phyloP scores from a whole-genome alignment of 148 eudicot species.

The Fagopyrum esculentum region DNA sequence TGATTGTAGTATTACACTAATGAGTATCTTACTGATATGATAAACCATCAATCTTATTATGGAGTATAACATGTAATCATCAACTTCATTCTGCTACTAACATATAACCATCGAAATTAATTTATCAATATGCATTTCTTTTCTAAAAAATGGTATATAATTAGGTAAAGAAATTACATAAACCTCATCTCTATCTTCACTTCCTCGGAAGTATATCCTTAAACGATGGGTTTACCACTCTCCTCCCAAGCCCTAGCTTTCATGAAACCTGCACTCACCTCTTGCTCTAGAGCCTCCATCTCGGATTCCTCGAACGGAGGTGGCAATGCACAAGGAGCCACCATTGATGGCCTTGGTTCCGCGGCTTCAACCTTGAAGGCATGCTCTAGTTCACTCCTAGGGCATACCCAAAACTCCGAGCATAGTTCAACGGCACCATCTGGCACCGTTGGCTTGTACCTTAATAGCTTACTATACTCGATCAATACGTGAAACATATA shows the following conservation, averaged over 20 bases:
- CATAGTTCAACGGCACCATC: conserved; percentile 43
- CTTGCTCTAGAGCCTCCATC: conserved; percentile 18
- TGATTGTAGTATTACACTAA: no score
- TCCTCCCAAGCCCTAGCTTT: conserved; percentile 39
- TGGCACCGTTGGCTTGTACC: conserved; percentile 43
- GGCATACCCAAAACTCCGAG: conserved; percentile 41
- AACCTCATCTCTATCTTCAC: no score
- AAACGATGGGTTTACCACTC: neutral
- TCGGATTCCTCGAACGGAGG: conserved; percentile 25
- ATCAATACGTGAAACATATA: conserved; percentile 55
- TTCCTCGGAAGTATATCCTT: no score
- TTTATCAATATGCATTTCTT: no score
- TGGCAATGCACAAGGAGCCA: conserved; percentile 43
- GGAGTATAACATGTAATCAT: no score
- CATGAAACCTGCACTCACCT: conserved; percentile 26
- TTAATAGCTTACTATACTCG: conserved; percentile 50
- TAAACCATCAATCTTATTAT: no score
- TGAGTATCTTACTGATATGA: no score
- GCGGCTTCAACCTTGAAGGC: conserved; percentile 30
- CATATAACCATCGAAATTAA: no score
- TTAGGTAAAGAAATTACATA: no score
- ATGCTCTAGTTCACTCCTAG: conserved; percentile 33
- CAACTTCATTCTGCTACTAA: no score
- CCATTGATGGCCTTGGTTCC: conserved; percentile 28
- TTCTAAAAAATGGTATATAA: no score